phyloP scores from a whole-genome alignment of 495 filamentous ascomycete species.

The Penicillium coprophilum region DNA sequence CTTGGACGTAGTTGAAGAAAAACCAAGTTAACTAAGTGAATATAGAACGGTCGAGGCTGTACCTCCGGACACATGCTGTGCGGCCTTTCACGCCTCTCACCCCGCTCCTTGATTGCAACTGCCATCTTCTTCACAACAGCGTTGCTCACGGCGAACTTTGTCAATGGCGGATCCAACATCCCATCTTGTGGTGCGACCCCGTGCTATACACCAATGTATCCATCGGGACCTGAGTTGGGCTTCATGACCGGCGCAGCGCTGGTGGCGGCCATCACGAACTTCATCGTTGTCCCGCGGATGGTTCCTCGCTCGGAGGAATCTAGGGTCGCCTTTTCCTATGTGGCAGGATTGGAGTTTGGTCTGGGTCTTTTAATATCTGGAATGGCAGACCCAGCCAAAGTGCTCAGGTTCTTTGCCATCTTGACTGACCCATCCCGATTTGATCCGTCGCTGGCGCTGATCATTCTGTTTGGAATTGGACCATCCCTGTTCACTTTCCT shows the following conservation, averaged over 20 bases:
- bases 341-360: conserved; percentile 54
- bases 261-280: conserved; percentile 38
- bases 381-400: conserved; percentile 56
- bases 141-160: conserved; percentile 49
- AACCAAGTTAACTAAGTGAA: conserved; percentile 10
- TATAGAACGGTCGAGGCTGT: conserved; percentile 53
- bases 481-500: conserved; percentile 44
- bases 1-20: background rate
- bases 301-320: conserved; percentile 31
- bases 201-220: conserved; percentile 52
- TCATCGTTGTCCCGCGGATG: conserved; percentile 27
- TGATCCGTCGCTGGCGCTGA: conserved; percentile 53
- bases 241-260: conserved; percentile 36
- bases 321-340: conserved; percentile 34
- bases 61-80: conserved; percentile 64
- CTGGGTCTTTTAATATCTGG: conserved; percentile 54
- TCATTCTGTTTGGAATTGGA: conserved; percentile 53
- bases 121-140: conserved; percentile 55
- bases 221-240: conserved; percentile 33
- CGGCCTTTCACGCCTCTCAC: conserved; percentile 52
- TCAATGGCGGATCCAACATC: conserved; percentile 29
- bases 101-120: conserved; percentile 53
- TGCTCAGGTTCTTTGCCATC: conserved; percentile 55
- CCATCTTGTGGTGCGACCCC: conserved; percentile 38
- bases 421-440: conserved; percentile 41